Evolutionary conservation across 352 stramenopile genomes (phyloP).

Genomic region (Achlya hypogyna): DNA sequence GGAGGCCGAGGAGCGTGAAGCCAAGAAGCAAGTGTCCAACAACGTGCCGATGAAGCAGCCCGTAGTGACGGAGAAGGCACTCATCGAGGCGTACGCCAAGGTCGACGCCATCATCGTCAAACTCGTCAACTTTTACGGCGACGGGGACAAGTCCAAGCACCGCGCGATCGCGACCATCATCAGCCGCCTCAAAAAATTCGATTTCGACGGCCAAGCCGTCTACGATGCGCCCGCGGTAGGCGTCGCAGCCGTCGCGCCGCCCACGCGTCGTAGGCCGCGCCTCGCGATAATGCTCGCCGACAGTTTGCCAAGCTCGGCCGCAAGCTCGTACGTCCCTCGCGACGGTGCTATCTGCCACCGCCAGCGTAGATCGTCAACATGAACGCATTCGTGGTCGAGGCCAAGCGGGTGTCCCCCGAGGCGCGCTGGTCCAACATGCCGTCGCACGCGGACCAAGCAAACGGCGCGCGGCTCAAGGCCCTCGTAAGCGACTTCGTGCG

Average conservation of each 20-base stretch:
- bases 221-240: background rate
- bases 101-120: slow-evolving; percentile 42
- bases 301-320: background rate
- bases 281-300: background rate
- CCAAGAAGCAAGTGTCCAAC: background rate
- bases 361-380: slow-evolving; percentile 2
- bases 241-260: too few species aligned
- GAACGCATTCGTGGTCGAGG: background rate
- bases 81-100: slow-evolving; percentile 39
- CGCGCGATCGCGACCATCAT: slow-evolving; percentile 63
- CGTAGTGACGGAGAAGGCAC: slow-evolving; percentile 34
- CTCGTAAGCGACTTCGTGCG: too few species aligned
- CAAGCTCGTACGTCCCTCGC: background rate
- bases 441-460: background rate
- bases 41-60: slow-evolving; percentile 28
- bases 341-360: background rate
- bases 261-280: background rate
- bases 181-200: slow-evolving; percentile 68
- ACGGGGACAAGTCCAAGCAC: slow-evolving; percentile 54
- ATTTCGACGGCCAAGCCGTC: slow-evolving; percentile 29
- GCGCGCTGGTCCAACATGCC: background rate
- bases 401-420: background rate
- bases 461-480: too few species aligned
- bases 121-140: slow-evolving; percentile 60
- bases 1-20: background rate